phyloP scores from a whole-genome alignment of 305 asterid species.

The Fraxinus paxiana region DNA sequence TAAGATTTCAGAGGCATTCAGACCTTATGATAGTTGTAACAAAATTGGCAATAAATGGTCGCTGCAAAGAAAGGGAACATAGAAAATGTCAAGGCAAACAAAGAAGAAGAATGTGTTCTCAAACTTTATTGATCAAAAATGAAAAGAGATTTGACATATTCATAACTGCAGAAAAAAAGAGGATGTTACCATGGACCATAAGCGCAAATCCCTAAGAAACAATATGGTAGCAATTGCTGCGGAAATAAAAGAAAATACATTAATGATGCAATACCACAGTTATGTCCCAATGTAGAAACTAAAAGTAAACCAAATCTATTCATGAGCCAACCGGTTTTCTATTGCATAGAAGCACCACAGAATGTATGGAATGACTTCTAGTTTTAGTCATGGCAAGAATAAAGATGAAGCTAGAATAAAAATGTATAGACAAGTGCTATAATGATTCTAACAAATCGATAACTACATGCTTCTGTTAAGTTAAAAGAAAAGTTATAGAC shows the following conservation, averaged over 20 bases:
- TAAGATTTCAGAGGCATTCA: conserved; percentile 15
- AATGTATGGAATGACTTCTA: background rate
- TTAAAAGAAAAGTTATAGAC: background rate
- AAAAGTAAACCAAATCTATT: background rate
- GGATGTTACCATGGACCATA: conserved; percentile 54
- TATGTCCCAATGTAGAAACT: background rate
- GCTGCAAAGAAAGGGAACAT: conserved; percentile 51
- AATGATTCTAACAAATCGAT: background rate
- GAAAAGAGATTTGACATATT: background rate
- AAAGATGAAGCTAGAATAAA: background rate
- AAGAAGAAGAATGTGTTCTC: conserved; percentile 5
- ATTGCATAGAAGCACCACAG: background rate
- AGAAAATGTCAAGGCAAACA: conserved; percentile 19
- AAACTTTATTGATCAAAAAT: background rate
- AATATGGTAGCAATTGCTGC: conserved; percentile 79
- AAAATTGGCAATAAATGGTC: conserved; percentile 49
- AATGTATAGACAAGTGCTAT: background rate
- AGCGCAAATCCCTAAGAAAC: conserved; percentile 61
- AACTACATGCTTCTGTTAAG: background rate
- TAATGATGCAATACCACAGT: conserved; percentile 1
- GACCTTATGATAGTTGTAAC: conserved; percentile 62
- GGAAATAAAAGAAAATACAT: conserved; percentile 21
- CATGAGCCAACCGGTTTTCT: background rate
- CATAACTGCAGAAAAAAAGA: conserved; percentile 1
- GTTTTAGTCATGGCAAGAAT: background rate